phyloP scores from a whole-genome alignment of 495 filamentous ascomycete genomes.

The Monascus purpureus region DNA sequence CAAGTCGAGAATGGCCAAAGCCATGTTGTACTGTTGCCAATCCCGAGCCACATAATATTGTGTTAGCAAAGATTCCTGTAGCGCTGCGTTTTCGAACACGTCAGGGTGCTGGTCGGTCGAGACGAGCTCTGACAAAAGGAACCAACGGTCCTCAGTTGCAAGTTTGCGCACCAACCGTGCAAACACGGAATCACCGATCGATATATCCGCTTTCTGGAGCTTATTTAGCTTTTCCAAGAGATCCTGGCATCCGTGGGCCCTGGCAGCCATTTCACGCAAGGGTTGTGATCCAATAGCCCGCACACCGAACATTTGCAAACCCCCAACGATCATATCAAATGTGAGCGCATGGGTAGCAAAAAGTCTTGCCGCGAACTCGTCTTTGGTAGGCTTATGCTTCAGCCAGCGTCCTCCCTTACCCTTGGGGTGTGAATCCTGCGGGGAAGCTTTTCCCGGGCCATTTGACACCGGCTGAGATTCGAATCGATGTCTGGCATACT shows the following conservation, averaged over 20 bases:
- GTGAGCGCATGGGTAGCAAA: slow-evolving; percentile 57
- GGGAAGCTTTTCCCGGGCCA: neutral
- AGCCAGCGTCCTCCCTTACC: slow-evolving; percentile 2
- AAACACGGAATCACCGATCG: slow-evolving; percentile 43
- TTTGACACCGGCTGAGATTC: neutral
- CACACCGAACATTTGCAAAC: slow-evolving; percentile 50
- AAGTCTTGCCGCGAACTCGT: slow-evolving; percentile 52
- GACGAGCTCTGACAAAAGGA: slow-evolving; percentile 45
- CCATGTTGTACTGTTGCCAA: slow-evolving; percentile 38
- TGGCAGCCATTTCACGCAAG: slow-evolving; percentile 52
- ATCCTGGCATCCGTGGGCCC: slow-evolving; percentile 38
- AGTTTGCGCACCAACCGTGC: slow-evolving; percentile 43
- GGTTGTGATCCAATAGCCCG: slow-evolving; percentile 56
- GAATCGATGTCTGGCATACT: slow-evolving; percentile 14
- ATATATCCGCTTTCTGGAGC: slow-evolving; percentile 44
- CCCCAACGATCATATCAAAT: slow-evolving; percentile 48
- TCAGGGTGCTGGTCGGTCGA: slow-evolving; percentile 65
- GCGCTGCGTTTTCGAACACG: slow-evolving; percentile 44
- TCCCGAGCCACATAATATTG: slow-evolving; percentile 36
- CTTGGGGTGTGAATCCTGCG: neutral
- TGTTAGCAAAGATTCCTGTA: slow-evolving; percentile 43
- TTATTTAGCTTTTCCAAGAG: slow-evolving; percentile 40
- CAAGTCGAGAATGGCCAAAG: slow-evolving; percentile 33
- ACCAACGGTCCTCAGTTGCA: slow-evolving; percentile 36
- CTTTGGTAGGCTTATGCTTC: slow-evolving; percentile 25